phyloP scores from a whole-genome alignment of 2,329 filamentous ascomycete species.

The Mariannaea sp. region DNA sequence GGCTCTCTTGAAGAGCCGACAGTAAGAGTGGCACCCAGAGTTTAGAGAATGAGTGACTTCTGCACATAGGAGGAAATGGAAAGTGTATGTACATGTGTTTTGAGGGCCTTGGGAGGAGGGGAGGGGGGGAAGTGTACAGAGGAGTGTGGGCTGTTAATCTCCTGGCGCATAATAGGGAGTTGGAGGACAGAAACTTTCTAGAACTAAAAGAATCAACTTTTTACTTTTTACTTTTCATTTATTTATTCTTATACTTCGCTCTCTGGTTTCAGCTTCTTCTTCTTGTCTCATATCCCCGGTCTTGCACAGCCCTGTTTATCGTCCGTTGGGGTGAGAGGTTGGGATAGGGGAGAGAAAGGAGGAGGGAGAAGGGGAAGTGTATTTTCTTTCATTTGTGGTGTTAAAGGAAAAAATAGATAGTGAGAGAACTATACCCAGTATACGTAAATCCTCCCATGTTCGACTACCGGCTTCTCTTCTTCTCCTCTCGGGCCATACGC shows the following conservation, averaged over 20 bases:
- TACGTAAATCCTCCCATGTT: no score
- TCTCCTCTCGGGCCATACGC: no score
- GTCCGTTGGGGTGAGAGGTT: no score
- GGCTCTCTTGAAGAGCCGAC: slow-evolving; percentile 56
- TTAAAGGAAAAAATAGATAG: no score
- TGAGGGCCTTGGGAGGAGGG: not conserved
- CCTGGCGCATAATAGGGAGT: slow-evolving; percentile 39
- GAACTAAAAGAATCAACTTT: slow-evolving; percentile 38
- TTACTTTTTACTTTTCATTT: slow-evolving; percentile 31
- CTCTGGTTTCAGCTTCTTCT: slow-evolving; percentile 6
- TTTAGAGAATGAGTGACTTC: slow-evolving; percentile 41
- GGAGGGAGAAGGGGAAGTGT: no score
- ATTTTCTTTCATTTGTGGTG: no score
- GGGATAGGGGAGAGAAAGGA: no score
- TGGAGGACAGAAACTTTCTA: slow-evolving; percentile 37
- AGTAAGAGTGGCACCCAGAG: slow-evolving; percentile 27
- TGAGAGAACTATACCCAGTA: no score
- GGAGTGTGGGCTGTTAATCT: slow-evolving; percentile 32
- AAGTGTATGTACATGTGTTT: not conserved
- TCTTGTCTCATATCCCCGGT: slow-evolving; percentile 33
- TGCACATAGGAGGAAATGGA: no score
- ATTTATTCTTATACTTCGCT: slow-evolving; percentile 33
- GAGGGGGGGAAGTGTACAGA: no score
- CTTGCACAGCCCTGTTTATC: slow-evolving; percentile 25
- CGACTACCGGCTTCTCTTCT: no score